Conservation (phyloP, 805 yeast species). For the Blastobotrys parvus region DNA sequence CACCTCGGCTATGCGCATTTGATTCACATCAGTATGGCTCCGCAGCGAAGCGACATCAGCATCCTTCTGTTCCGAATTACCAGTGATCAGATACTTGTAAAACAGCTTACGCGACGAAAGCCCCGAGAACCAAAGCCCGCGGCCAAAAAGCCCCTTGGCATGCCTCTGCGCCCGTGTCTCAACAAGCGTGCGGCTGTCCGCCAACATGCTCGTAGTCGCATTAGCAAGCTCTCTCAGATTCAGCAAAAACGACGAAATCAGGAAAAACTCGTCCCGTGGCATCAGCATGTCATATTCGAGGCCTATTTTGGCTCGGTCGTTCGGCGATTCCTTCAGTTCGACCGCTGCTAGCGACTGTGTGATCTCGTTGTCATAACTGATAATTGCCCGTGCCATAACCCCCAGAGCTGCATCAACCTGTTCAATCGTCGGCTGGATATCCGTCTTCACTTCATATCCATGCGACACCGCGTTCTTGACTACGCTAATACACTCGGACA, state of each 20-base stretch:
- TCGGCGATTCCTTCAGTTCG: neutral
- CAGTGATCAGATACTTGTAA: slow-evolving; percentile 29
- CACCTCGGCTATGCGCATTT: neutral
- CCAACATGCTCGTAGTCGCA: slow-evolving; percentile 27
- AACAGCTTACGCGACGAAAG: slow-evolving; percentile 29
- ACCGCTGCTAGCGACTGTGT: slow-evolving; percentile 21
- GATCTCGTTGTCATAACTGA: slow-evolving; percentile 29
- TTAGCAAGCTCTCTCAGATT: slow-evolving; percentile 37
- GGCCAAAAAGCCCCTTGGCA: slow-evolving; percentile 30
- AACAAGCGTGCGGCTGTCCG: slow-evolving; percentile 26
- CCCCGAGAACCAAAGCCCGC: slow-evolving; percentile 38
- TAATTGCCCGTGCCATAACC: slow-evolving; percentile 26
- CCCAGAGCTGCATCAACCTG: slow-evolving; percentile 22
- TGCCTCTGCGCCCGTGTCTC: slow-evolving; percentile 28
- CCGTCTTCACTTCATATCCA: slow-evolving; percentile 33
- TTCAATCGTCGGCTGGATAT: slow-evolving; percentile 7
- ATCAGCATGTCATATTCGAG: slow-evolving; percentile 29
- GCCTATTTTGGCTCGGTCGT: neutral
- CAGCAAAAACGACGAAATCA: slow-evolving; percentile 41
- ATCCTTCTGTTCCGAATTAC: slow-evolving; percentile 12
- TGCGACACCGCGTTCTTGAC: slow-evolving; percentile 31
- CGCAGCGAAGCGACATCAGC: slow-evolving; percentile 7
- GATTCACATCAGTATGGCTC: neutral
- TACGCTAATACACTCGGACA: slow-evolving; percentile 29
- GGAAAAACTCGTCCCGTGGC: slow-evolving; percentile 43